phyloP scores from a whole-genome alignment of 208 protist genomes.

The Leishmania lainsoni region DNA sequence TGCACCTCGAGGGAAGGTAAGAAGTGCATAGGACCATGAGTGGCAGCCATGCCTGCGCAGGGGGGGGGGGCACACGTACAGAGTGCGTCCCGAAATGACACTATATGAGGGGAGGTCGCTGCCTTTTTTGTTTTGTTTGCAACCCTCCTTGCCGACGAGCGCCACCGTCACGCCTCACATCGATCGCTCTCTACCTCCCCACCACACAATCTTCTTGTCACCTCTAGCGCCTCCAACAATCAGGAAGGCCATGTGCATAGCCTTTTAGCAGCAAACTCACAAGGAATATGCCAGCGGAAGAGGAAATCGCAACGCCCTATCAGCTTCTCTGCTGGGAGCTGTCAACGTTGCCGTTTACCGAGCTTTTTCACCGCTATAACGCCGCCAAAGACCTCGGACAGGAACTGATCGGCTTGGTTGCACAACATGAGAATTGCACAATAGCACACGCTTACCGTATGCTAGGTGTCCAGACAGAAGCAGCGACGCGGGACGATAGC shows the following conservation, averaged over 20 bases:
- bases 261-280: background rate
- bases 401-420: conserved; percentile 33
- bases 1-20: background rate
- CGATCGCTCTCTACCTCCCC: background rate
- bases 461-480: conserved; percentile 14
- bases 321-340: conserved; percentile 7
- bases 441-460: conserved; percentile 36
- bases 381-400: conserved; percentile 39
- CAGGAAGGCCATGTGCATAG: background rate
- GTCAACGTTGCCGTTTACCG: conserved; percentile 3
- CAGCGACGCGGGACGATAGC: background rate
- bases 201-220: background rate
- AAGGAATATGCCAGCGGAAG: background rate
- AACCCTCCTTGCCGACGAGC: background rate
- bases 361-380: conserved; percentile 49
- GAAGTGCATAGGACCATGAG: background rate
- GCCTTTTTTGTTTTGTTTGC: background rate
- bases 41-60: background rate
- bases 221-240: background rate
- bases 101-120: background rate
- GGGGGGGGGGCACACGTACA: background rate
- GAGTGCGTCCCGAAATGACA: background rate
- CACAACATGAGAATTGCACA: conserved; percentile 26
- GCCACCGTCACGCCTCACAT: background rate
- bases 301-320: background rate